Evolutionary conservation across 768 basidiomycete species (phyloP).

Genomic region (Podaxis sp.): DNA sequence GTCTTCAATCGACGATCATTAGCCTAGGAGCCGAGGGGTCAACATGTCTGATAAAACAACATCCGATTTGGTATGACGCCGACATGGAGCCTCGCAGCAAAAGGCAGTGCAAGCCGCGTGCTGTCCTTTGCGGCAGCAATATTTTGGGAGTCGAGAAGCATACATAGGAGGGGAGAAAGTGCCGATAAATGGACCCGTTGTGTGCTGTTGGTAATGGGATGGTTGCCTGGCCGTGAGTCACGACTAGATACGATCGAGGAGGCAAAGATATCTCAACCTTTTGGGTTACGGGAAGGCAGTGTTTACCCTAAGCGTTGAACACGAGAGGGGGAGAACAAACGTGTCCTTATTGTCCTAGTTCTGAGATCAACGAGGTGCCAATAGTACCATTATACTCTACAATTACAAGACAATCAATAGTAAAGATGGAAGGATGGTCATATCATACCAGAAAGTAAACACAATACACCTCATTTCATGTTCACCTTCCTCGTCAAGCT

Average conservation of each 20-base stretch:
- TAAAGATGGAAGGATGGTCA: background rate
- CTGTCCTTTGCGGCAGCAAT: background rate
- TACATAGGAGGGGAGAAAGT: background rate
- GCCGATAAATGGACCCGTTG: background rate
- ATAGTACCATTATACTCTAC: background rate
- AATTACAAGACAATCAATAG: slow-evolving; percentile 5
- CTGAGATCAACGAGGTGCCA: background rate
- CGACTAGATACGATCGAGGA: background rate
- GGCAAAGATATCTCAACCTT: background rate
- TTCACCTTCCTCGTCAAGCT: slow-evolving; percentile 53
- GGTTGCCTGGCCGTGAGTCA: background rate
- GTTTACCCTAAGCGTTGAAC: no score
- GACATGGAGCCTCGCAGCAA: background rate
- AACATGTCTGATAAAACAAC: background rate
- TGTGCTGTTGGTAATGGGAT: background rate
- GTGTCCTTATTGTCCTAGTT: background rate
- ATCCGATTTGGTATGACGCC: background rate
- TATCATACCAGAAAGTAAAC: background rate
- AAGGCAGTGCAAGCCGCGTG: background rate
- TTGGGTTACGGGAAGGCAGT: background rate
- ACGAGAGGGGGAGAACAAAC: no score
- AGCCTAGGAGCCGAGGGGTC: background rate
- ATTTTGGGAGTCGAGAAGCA: background rate
- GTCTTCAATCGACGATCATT: background rate
- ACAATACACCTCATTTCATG: slow-evolving; percentile 19